Conservation (phyloP, 352 stramenopile genomes). For the Pythium aristosporum region DNA sequence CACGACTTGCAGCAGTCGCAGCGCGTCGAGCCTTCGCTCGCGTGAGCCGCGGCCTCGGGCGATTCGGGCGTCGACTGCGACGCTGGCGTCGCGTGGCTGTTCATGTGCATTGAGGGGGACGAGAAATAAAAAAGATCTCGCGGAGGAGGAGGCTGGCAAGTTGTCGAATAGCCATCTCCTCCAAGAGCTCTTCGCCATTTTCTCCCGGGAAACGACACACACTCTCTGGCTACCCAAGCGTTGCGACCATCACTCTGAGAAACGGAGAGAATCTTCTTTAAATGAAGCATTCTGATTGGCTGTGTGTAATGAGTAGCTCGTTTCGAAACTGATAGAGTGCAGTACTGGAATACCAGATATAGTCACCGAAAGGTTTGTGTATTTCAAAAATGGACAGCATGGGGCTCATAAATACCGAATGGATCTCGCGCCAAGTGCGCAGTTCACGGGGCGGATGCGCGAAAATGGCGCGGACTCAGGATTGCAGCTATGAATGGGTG, state of each 20-base stretch:
- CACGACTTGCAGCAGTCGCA: constrained; percentile 74
- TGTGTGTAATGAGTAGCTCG: not conserved
- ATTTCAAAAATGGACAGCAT: constrained; percentile 2
- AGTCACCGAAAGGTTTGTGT: not conserved
- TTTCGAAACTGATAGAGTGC: constrained; percentile 13
- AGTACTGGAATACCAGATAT: constrained; percentile 1
- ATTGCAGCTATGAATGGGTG: constrained; percentile 17
- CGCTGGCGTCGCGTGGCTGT: constrained; percentile 10
- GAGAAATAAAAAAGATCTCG: not conserved
- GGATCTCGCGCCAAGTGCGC: constrained; percentile 8
- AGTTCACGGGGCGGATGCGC: not conserved
- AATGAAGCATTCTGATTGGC: constrained; percentile 29
- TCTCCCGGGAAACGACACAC: not conserved
- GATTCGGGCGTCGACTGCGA: constrained; percentile 3
- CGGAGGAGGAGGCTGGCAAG: constrained; percentile 19
- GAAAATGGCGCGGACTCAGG: constrained; percentile 28
- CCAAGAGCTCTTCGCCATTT: constrained; percentile 8
- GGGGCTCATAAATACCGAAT: constrained; percentile 23
- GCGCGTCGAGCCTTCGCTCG: constrained; percentile 48
- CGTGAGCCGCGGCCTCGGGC: not conserved
- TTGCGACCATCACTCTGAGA: constrained; percentile 33
- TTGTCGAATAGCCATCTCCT: constrained; percentile 31
- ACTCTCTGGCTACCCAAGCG: constrained; percentile 7
- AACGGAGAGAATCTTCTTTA: constrained; percentile 30
- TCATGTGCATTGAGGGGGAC: constrained; percentile 18